These are phyloP conservation scores for Talaromyces stipitatus DNA, from an alignment of 495 filamentous ascomycete species.

Conservation along the genomic window DNA sequence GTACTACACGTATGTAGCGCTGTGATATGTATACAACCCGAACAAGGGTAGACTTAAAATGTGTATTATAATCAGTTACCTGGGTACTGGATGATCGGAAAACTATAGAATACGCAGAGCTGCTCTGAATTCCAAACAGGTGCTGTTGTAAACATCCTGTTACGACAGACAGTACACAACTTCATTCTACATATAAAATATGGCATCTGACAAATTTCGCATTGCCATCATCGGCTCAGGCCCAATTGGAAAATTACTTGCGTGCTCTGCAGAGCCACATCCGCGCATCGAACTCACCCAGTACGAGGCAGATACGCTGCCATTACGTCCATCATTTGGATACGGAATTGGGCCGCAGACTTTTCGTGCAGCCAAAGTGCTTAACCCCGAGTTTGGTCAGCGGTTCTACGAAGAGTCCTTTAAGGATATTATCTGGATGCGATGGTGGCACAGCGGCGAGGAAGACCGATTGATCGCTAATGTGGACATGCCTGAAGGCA, in stretches of 20 bases:
- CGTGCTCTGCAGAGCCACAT: constrained; percentile 1
- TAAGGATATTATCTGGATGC: neutral
- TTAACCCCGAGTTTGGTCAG: neutral
- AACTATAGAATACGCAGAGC: too few species aligned
- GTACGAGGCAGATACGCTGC: constrained; percentile 1
- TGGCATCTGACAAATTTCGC: constrained; percentile 1
- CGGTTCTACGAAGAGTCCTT: neutral
- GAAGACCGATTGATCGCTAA: neutral
- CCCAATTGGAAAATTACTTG: constrained; percentile 4
- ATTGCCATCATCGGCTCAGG: constrained; percentile 4
- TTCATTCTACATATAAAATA: neutral
- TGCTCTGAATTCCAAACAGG: too few species aligned
- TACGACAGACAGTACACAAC: neutral
- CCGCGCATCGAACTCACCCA: constrained; percentile 3
- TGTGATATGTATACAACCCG: neutral
- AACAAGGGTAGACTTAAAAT: neutral
- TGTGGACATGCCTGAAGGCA: neutral
- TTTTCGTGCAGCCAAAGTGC: neutral
- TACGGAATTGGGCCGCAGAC: constrained; percentile 3
- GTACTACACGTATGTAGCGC: neutral
- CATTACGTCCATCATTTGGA: constrained; percentile 4
- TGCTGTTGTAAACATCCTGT: too few species aligned
- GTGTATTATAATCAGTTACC: neutral
- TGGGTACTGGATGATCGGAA: too few species aligned
- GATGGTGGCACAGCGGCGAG: constrained; percentile 5